A percentile compares a stretch with the other conserved stretches of the same genome.
Evolutionary conservation across 345 rosid species (phyloP).

Genomic region (Eucalyptus brandiana): DNA sequence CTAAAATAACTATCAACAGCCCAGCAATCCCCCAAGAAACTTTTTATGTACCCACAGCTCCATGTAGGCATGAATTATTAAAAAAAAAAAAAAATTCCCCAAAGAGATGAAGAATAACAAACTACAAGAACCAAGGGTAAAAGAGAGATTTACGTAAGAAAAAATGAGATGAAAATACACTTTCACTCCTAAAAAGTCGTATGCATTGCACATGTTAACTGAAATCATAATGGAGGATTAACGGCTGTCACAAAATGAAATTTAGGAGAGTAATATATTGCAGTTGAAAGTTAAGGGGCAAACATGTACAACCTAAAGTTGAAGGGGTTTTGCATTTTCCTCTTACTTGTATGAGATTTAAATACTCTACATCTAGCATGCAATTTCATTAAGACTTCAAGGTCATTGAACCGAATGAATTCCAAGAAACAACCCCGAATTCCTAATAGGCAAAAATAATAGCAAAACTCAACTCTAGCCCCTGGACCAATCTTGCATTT

Average conservation of each 20-base stretch:
- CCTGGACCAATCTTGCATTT: background rate
- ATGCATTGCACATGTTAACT: too few relatives aligned
- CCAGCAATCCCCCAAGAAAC: background rate
- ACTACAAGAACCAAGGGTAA: background rate
- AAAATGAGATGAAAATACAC: too few relatives aligned
- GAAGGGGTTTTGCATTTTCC: background rate
- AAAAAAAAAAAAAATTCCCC: background rate
- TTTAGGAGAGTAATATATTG: background rate
- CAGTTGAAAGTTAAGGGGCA: background rate
- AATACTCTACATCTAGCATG: background rate
- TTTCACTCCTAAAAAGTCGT: too few relatives aligned
- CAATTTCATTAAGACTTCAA: background rate
- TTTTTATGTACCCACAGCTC: background rate
- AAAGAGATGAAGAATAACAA: background rate
- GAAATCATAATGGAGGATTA: too few relatives aligned
- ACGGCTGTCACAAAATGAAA: background rate
- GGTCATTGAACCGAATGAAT: background rate
- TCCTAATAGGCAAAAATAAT: background rate
- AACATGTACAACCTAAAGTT: background rate
- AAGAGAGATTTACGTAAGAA: too few relatives aligned
- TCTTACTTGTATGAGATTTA: background rate
- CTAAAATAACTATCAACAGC: background rate
- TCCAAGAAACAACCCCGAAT: background rate
- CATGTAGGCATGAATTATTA: background rate
- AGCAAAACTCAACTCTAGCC: background rate